phyloP scores from a whole-genome alignment of 371 early-diverging fungal genomes.

The Circinella umbellata region DNA sequence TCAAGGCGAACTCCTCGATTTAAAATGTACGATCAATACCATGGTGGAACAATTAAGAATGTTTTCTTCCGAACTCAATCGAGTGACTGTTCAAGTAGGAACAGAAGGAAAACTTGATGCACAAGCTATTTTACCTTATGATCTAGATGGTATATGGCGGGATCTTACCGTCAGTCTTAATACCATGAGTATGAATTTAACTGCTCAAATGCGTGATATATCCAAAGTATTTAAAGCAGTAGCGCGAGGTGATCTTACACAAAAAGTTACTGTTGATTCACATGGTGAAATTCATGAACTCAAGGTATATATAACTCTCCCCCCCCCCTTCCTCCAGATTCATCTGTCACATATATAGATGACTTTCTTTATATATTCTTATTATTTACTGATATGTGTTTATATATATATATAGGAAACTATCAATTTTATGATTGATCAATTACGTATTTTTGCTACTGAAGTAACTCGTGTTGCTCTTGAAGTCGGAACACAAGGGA shows the following conservation, averaged over 20 bases:
- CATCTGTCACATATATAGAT: neutral
- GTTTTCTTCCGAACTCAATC: conserved; percentile 64
- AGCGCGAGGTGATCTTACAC: conserved; percentile 34
- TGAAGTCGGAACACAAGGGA: conserved; percentile 63
- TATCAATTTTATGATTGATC: conserved; percentile 37
- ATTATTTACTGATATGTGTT: neutral
- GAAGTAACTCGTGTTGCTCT: conserved; percentile 57
- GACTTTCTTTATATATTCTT: neutral
- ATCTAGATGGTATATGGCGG: conserved; percentile 60
- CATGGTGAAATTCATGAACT: conserved; percentile 64
- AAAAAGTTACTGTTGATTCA: conserved; percentile 62
- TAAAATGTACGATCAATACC: conserved; percentile 65
- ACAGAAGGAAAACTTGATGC: conserved; percentile 61
- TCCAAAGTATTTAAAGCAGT: conserved; percentile 37
- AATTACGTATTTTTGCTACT: conserved; percentile 36
- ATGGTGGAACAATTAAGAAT: conserved; percentile 50
- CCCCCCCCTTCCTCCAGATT: too few relatives aligned
- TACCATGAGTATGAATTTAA: conserved; percentile 23
- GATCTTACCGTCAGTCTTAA: conserved; percentile 58
- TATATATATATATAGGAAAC: conserved; percentile 6
- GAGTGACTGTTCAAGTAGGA: conserved; percentile 48
- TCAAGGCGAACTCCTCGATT: conserved; percentile 63
- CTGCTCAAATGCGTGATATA: conserved; percentile 38
- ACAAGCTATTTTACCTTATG: conserved; percentile 53
- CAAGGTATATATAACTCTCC: neutral